Percentiles rank a stretch among this genome's conserved stretches.
Conservation (phyloP, 23 red algal species). For the Gracilaria caudata region DNA sequence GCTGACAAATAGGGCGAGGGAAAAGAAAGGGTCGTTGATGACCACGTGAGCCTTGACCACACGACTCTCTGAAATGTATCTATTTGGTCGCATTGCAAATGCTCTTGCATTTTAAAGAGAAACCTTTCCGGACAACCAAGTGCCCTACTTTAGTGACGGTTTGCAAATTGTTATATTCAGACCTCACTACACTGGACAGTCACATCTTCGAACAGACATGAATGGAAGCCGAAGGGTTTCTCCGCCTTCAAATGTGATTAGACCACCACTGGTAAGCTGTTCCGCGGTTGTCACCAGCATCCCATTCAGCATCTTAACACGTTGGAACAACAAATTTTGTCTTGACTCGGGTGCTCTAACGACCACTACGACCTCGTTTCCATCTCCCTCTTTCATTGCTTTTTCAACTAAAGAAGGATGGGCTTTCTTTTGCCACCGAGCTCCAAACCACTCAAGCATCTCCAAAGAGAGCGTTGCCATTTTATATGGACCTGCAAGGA, state of each 20-base stretch:
- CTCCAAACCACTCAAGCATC: slow-evolving; percentile 1
- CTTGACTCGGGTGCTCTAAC: neutral
- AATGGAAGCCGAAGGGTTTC: neutral
- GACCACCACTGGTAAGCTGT: neutral
- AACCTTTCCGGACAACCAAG: neutral
- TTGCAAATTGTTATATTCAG: neutral
- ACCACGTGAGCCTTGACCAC: too few species aligned
- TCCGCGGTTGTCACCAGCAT: neutral
- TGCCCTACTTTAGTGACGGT: neutral
- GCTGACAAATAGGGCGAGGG: too few species aligned
- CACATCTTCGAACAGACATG: neutral
- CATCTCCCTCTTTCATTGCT: neutral
- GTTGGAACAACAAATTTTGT: neutral
- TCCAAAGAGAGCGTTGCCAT: neutral
- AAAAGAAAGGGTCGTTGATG: too few species aligned
- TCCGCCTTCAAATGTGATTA: slow-evolving; percentile 1
- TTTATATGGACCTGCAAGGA: neutral
- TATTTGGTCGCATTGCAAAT: too few species aligned
- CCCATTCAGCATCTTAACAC: neutral
- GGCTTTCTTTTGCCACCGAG: slow-evolving; percentile 5
- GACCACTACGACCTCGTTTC: neutral
- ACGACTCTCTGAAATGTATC: too few species aligned
- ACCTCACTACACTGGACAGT: neutral
- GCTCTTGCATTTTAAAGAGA: too few species aligned
- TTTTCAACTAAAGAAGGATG: neutral